Evolutionary conservation across 2,329 filamentous ascomycete species (phyloP), one percentile per base, ranked within the genome.

Genomic region (Diplodia intermedia): DNA sequence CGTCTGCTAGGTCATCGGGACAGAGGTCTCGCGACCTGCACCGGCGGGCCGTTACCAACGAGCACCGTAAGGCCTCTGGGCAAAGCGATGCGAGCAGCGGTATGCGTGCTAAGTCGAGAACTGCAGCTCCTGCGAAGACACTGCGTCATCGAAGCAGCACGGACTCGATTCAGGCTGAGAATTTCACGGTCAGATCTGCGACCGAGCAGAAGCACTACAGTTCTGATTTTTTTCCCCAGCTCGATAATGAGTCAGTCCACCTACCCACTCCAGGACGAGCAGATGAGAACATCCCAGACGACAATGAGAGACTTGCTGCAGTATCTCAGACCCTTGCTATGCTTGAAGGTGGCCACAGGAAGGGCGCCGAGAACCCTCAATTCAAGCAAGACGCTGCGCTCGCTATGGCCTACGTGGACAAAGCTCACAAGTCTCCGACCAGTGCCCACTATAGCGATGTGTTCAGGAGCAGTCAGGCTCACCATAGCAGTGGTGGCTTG

Each of bases 11-110:
- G 31, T 20, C 29, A 31, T 52, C 60, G 31, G 60, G 31, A 6
- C 40, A 38, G 11, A 63, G 26, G 15, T 26, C 60, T 52, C 60
- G 31, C 29, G 31, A 63, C 11, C 15, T 66, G 26, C 62, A 47
- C 23, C 62, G 62, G 18, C 43, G 54, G 62, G 50, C 62, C 14
- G 50, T 66, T 15, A 66, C 62, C 47, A 66, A 66, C 23, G 62
- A 66, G 36, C 49, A 56, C 50, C 50, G 62, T 54, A 66, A 66
- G 62, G 50, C 49, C 29, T 55, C 50, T 56, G 20, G 43, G 38
- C 43, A 63, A n/a, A 36, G 18, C 31, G 60, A 31, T 52, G 47
- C 20, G 29, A 63, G 31, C 50, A 20, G 29, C 26, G 31, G 31
- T 18, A 26, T 20, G 36, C 47, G 26, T 38, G 43, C 60, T 63